Conservation (phyloP, 163 green algal genomes). For the Chlamydomonas reinhardtii region DNA sequence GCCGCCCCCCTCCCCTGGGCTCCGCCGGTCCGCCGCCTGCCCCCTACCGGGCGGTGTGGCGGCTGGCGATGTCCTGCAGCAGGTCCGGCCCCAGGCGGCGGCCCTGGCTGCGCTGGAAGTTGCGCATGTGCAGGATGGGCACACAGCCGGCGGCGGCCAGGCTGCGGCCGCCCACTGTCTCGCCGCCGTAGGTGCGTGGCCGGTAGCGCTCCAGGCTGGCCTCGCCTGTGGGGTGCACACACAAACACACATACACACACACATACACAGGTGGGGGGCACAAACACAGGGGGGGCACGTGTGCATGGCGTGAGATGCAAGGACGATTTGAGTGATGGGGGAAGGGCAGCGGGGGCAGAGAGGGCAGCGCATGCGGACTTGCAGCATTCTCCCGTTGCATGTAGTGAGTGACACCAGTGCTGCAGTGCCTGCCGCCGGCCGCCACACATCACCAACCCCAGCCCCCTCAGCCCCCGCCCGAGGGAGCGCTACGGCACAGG, state of each 20-base stretch:
- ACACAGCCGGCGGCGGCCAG: constrained; percentile 89
- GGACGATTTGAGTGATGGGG: too few species aligned
- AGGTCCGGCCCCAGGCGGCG: constrained; percentile 74
- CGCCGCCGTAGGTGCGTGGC: constrained; percentile 79
- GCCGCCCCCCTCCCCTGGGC: too few species aligned
- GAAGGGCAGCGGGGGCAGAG: not conserved
- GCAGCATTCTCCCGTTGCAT: too few species aligned
- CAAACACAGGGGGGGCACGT: too few species aligned
- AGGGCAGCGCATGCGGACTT: not conserved
- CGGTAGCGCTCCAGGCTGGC: constrained; percentile 78
- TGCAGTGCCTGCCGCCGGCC: too few species aligned
- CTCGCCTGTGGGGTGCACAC: too few species aligned
- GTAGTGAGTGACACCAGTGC: too few species aligned
- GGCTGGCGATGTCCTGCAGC: constrained; percentile 80
- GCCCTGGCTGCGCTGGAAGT: constrained; percentile 86
- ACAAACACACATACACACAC: too few species aligned
- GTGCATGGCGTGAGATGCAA: too few species aligned
- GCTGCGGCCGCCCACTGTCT: constrained; percentile 72
- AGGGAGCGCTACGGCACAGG: not conserved
- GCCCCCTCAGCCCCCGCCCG: not conserved
- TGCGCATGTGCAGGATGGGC: constrained; percentile 98
- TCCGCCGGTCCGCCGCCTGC: too few species aligned
- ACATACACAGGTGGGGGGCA: too few species aligned
- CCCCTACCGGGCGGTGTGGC: not conserved
- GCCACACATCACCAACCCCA: not conserved